Conservation (phyloP, 1,284 basidiomycete species). For the Anthracocystis setariae region DNA sequence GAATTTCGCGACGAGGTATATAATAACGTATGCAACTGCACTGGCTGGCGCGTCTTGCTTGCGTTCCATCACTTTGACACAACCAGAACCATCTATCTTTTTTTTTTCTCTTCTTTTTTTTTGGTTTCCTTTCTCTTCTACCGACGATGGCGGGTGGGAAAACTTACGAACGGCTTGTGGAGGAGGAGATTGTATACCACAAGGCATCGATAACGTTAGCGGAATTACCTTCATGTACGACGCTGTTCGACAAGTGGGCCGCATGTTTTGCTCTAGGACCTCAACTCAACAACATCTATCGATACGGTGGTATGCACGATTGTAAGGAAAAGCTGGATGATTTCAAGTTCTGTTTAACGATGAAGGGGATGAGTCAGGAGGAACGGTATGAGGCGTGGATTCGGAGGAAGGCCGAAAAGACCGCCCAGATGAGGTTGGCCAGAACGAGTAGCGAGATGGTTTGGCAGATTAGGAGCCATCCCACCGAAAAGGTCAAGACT, state of each 20-base stretch:
- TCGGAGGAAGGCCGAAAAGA: constrained; percentile 85
- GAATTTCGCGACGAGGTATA: no score
- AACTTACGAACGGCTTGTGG: constrained; percentile 32
- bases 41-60: no score
- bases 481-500: constrained; percentile 10
- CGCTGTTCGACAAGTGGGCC: constrained; percentile 64
- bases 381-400: constrained; percentile 85
- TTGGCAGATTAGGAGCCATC: constrained; percentile 79
- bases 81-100: no score
- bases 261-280: constrained; percentile 73
- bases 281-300: constrained; percentile 86
- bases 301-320: constrained; percentile 81
- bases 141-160: no score
- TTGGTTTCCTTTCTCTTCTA: no score
- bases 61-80: no score
- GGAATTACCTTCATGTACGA: constrained; percentile 59
- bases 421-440: constrained; percentile 76
- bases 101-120: no score
- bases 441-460: constrained; percentile 87
- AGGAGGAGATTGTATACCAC: constrained; percentile 58
- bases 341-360: constrained; percentile 92
- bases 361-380: constrained; percentile 81
- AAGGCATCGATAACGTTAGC: constrained; percentile 51
- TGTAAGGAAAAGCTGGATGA: constrained; percentile 86
- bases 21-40: no score